These are phyloP conservation scores for Auricularia heimuer DNA, from an alignment of 768 basidiomycete species.

Conservation along the genomic window DNA sequence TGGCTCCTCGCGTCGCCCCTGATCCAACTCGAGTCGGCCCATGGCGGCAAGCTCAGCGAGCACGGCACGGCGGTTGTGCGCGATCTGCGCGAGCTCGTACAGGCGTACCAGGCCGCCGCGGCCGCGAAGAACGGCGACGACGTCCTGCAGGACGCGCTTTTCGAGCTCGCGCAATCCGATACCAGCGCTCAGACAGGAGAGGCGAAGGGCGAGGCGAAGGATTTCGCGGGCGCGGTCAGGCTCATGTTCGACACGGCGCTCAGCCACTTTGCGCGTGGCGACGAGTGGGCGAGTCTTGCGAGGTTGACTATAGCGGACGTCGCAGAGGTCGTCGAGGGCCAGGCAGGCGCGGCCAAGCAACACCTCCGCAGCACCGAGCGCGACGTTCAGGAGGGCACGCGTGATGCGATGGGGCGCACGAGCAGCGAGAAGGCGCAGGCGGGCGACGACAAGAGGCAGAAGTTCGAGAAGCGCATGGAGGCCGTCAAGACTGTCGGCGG, in stretches of 20 bases:
- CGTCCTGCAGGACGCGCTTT: constrained; percentile 53
- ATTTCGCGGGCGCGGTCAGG: constrained; percentile 38
- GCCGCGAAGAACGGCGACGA: constrained; percentile 57
- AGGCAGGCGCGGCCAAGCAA: constrained; percentile 43
- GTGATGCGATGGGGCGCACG: constrained; percentile 38
- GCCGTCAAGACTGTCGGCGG: constrained; percentile 48
- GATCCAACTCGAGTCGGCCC: constrained; percentile 25
- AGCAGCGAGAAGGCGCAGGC: constrained; percentile 30
- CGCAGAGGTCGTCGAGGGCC: constrained; percentile 47
- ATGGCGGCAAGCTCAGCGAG: constrained; percentile 37
- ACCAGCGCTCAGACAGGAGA: constrained; percentile 29
- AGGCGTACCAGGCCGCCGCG: constrained; percentile 46
- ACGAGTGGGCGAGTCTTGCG: constrained; percentile 55
- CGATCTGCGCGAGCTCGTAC: constrained; percentile 41
- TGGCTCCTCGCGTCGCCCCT: constrained; percentile 24
- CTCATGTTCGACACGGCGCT: constrained; percentile 43
- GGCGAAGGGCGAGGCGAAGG: constrained; percentile 39
- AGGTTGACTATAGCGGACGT: constrained; percentile 59
- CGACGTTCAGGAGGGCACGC: constrained; percentile 50
- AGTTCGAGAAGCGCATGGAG: constrained; percentile 63
- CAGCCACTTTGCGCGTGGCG: constrained; percentile 44
- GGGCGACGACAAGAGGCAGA: constrained; percentile 46
- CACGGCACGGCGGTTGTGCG: constrained; percentile 44
- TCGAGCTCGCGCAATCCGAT: constrained; percentile 52
- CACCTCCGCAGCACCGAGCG: constrained; percentile 44